Conservation (phyloP, 495 filamentous ascomycete species). For the Rhizodiscina lignyota region DNA sequence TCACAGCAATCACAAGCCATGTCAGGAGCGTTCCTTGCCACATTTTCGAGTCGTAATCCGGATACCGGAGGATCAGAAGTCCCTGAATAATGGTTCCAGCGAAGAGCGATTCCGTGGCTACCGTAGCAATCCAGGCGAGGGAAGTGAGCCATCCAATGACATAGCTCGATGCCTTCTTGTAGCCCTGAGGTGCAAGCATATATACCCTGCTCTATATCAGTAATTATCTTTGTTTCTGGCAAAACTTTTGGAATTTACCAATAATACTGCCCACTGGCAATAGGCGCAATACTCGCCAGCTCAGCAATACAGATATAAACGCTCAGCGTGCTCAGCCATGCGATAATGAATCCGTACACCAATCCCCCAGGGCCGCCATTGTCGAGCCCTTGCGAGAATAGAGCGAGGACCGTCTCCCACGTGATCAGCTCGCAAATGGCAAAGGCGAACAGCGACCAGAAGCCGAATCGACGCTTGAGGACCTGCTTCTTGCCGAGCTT, state of each 20-base stretch:
- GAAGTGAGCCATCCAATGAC: not conserved
- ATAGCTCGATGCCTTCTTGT: not conserved
- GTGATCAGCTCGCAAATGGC: conserved; percentile 22
- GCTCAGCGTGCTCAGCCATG: conserved; percentile 1
- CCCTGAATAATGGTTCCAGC: no score
- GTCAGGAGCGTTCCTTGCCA: no score
- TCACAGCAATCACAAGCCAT: no score
- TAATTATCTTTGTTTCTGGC: not conserved
- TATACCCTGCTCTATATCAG: no score
- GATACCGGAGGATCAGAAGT: no score
- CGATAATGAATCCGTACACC: conserved; percentile 8
- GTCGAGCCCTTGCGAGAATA: conserved; percentile 12
- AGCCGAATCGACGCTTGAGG: conserved; percentile 23
- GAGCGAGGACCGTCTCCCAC: conserved; percentile 23
- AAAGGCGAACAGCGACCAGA: conserved; percentile 24
- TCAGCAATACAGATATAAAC: conserved; percentile 6
- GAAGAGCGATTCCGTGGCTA: no score
- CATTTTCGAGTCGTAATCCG: no score
- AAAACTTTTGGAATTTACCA: no score
- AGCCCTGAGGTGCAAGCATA: not conserved
- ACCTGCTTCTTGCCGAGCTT: conserved; percentile 25
- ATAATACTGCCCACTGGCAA: conserved; percentile 10
- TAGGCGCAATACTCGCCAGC: conserved; percentile 11
- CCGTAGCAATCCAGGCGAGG: no score
- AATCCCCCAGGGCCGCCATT: conserved; percentile 10